Conservation (phyloP, 768 basidiomycete species). For the Podaxis sp. region DNA sequence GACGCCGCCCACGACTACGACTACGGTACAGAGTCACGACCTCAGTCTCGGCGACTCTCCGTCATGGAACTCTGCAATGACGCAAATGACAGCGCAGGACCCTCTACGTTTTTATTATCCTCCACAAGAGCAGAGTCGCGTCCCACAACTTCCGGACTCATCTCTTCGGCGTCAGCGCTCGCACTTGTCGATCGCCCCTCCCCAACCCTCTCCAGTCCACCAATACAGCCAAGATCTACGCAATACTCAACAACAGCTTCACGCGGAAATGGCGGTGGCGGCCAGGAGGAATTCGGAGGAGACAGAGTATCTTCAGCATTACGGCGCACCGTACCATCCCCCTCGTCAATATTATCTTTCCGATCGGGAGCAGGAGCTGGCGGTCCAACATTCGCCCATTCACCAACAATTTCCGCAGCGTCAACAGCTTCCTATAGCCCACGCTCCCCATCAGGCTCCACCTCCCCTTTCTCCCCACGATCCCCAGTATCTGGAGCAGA, state of each 20-base stretch:
- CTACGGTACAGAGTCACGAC: conserved; percentile 73
- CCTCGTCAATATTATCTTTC: conserved; percentile 34
- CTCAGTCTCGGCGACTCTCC: conserved; percentile 76
- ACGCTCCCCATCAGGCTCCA: conserved; percentile 23
- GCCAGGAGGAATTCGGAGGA: conserved; percentile 25
- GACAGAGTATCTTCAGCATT: conserved; percentile 23
- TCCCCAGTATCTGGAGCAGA: conserved; percentile 19
- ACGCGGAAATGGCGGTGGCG: conserved; percentile 21
- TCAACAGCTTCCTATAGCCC: conserved; percentile 25
- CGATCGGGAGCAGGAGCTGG: conserved; percentile 21
- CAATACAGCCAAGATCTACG: conserved; percentile 25
- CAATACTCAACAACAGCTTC: conserved; percentile 29
- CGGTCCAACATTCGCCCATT: conserved; percentile 23
- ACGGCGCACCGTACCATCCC: conserved; percentile 22
- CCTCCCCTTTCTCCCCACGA: conserved; percentile 18
- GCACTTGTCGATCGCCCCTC: conserved; percentile 34
- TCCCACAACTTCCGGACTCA: conserved; percentile 46
- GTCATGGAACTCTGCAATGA: conserved; percentile 92
- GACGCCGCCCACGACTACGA: conserved; percentile 41
- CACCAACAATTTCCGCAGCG: conserved; percentile 31
- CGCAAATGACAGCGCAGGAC: conserved; percentile 26
- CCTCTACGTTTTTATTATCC: conserved; percentile 27
- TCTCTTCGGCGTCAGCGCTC: conserved; percentile 42
- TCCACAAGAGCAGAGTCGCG: conserved; percentile 22
- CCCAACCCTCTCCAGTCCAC: conserved; percentile 23